These are phyloP conservation scores for cucumber (Cucumis sativus) DNA, from an alignment of 306 rosid genomes.

Conservation along the genomic window Cucumber_9930_V3 NC_026657.2:7010001-7010500, in stretches of 20 bases:
- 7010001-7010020: not conserved
- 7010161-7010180: not conserved
- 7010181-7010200: not conserved
- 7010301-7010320: conserved; percentile 5
- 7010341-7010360: no score
- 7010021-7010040: not conserved
- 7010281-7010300: not conserved
- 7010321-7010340: no score
- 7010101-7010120: not conserved
- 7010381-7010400: conserved; percentile 58
- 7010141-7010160: not conserved
- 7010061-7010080: not conserved
- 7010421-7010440: conserved; percentile 79
- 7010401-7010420: conserved; percentile 92
- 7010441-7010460: conserved; percentile 62
- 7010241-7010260: not conserved
- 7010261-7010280: not conserved
- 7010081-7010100: not conserved
- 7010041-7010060: not conserved
- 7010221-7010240: not conserved
- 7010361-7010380: conserved; percentile 28
- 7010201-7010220: not conserved
- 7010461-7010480: conserved; percentile 35
- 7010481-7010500: not conserved
- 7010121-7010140: not conserved